phyloP scores from a whole-genome alignment of 2,329 filamentous ascomycete genomes.

The Aspergillus brunneoviolaceus region DNA sequence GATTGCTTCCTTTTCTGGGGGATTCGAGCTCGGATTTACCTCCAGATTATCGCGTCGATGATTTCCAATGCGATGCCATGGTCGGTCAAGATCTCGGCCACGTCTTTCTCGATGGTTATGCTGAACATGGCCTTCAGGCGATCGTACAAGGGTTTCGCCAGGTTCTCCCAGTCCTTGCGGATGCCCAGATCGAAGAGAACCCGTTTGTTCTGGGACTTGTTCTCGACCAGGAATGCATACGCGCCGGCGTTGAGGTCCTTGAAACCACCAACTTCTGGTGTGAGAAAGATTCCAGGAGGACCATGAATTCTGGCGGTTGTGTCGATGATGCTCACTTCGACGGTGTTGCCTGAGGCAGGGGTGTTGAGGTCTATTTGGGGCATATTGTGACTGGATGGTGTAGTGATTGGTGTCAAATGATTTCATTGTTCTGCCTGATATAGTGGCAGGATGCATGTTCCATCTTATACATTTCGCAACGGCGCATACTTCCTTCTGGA shows the following conservation, averaged over 20 bases:
- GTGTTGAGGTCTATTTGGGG: background rate
- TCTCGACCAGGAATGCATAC: slow-evolving; percentile 23
- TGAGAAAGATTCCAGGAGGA: background rate
- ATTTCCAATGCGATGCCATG: background rate
- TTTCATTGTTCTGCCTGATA: too few relatives aligned
- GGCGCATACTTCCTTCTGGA: too few relatives aligned
- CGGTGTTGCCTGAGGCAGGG: background rate
- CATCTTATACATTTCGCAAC: too few relatives aligned
- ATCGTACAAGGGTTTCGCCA: slow-evolving; percentile 23
- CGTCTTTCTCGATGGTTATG: slow-evolving; percentile 1
- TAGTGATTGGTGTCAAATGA: too few relatives aligned
- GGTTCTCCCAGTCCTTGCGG: slow-evolving; percentile 47
- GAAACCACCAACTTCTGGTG: background rate
- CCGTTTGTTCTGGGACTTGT: slow-evolving; percentile 35
- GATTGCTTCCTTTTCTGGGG: background rate
- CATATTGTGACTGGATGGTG: too few relatives aligned
- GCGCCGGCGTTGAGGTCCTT: background rate
- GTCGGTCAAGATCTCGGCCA: background rate
- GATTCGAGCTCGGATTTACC: background rate
- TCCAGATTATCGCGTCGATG: slow-evolving; percentile 1
- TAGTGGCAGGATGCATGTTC: too few relatives aligned
- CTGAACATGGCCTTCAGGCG: background rate
- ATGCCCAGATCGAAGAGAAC: slow-evolving; percentile 51
- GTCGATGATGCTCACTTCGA: slow-evolving; percentile 1
- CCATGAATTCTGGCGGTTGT: background rate